phyloP scores from a whole-genome alignment of 306 rosid genomes.

The Rosa multiflora region DNA sequence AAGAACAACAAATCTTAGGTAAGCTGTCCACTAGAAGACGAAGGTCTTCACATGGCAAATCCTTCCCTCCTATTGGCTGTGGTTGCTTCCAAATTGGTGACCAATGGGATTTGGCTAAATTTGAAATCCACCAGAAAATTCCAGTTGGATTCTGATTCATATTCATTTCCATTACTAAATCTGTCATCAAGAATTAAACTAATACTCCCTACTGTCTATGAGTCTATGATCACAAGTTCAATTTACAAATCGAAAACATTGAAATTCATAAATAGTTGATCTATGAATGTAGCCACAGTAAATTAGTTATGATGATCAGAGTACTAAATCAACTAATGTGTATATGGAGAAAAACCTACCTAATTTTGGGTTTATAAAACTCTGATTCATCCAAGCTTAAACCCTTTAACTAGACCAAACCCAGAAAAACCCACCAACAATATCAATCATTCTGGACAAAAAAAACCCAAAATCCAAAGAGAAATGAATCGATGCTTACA shows the following conservation, averaged over 20 bases:
- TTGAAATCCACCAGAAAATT: background rate
- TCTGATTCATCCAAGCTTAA: background rate
- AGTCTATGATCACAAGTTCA: background rate
- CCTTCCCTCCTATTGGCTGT: background rate
- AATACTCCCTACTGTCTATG: background rate
- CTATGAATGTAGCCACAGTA: background rate
- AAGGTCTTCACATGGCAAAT: slow-evolving; percentile 19
- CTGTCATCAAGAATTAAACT: background rate
- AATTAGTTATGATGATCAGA: background rate
- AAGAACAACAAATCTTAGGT: slow-evolving; percentile 14
- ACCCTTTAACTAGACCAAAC: background rate
- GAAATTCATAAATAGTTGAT: background rate
- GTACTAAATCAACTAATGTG: background rate
- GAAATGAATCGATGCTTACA: slow-evolving; percentile 41
- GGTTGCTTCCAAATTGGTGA: slow-evolving; percentile 24
- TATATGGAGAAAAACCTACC: background rate
- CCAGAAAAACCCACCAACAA: background rate
- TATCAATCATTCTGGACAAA: background rate
- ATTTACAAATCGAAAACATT: background rate
- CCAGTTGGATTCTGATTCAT: background rate
- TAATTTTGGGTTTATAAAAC: background rate
- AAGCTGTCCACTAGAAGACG: slow-evolving; percentile 22
- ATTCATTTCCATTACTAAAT: background rate
- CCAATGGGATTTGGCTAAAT: background rate
- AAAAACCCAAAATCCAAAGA: background rate